phyloP scores from a whole-genome alignment of 2,329 filamentous ascomycete species.

The Aspergillus sp. region DNA sequence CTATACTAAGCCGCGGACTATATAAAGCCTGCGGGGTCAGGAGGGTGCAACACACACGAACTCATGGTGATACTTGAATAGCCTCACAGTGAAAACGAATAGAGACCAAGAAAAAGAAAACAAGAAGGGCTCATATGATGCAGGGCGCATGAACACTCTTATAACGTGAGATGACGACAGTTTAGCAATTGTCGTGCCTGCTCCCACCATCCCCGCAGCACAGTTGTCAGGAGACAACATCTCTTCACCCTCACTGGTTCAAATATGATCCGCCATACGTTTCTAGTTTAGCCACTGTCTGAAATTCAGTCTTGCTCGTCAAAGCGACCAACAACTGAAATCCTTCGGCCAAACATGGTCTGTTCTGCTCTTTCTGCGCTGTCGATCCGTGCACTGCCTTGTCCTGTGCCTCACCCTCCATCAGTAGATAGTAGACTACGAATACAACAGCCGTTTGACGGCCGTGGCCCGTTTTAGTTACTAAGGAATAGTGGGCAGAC shows the following conservation, averaged over 20 bases:
- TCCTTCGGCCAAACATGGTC: not conserved
- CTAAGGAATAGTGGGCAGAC: not conserved
- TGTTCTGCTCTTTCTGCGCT: conserved; percentile 1
- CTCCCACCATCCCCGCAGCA: conserved; percentile 15
- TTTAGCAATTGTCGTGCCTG: not conserved
- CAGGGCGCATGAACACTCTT: not conserved
- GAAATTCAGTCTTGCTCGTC: not conserved
- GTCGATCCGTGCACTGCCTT: conserved; percentile 18
- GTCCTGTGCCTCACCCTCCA: not conserved
- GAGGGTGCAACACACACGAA: conserved; percentile 12
- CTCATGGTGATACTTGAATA: conserved; percentile 2
- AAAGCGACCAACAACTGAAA: not conserved
- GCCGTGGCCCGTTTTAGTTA: not conserved
- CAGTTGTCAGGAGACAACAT: conserved; percentile 13
- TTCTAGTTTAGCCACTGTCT: not conserved
- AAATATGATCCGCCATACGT: conserved; percentile 3
- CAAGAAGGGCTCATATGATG: not conserved
- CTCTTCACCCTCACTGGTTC: conserved; percentile 11
- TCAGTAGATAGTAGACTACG: not conserved
- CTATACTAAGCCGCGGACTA: not conserved
- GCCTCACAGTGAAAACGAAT: not conserved
- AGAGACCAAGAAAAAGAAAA: not conserved
- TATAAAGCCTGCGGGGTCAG: not conserved
- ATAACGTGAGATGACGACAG: conserved; percentile 1
- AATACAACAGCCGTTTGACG: not conserved